Evolutionary conservation across 2,329 filamentous ascomycete genomes (phyloP), one percentile per base, ranked within the genome.

Genomic region (Arthrobotrys sinensis): DNA sequence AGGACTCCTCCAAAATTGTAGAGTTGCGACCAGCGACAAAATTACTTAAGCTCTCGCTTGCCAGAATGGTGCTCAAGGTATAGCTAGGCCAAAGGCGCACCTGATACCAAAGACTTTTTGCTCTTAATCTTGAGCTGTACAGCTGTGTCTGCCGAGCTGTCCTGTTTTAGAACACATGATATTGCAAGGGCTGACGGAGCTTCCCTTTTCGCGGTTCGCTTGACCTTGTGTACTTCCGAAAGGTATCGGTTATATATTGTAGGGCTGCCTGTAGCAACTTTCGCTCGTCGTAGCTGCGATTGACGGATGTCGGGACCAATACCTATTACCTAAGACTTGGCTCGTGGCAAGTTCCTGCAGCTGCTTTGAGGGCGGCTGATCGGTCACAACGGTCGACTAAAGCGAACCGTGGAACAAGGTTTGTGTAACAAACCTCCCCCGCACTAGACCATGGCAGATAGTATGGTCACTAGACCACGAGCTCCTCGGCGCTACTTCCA

Each of bases 1-100:
- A 38, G 57, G 63, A 53, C 52, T 28, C 19, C 52, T 32, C 67
- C 11, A 36, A 63, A 63, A 8, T 12, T 19, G 65, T 68, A 55
- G 40, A 68, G 65, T 68, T 68, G 65, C 65, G 65, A 68, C 50
- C 8, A 60, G 65, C 65, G 65, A 68, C 36, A 12, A 38, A 36
- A 16, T n/a, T 16, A 12, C 45, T 21, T 48, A 7, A 57, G 53
- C 11, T 36, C 21, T 63, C 63, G 53, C 46, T 34, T 63, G 62
- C 3, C 7, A 10, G 14, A 3, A 12, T 36, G 8, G 7, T 46
- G 7, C 2, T 24, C 5, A 19, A 36, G 11, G 12, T 36, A 12
- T 14, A 14, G 4, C 43, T 36, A 5, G 40, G 38, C 64, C 50
- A 57, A 57, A 55, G 36, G 12, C 7, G 43, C 69, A 73, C 69